These are phyloP conservation scores for Apium graveolens DNA, from an alignment of 129 eudicot genomes.

Conservation along the genomic window DNA sequence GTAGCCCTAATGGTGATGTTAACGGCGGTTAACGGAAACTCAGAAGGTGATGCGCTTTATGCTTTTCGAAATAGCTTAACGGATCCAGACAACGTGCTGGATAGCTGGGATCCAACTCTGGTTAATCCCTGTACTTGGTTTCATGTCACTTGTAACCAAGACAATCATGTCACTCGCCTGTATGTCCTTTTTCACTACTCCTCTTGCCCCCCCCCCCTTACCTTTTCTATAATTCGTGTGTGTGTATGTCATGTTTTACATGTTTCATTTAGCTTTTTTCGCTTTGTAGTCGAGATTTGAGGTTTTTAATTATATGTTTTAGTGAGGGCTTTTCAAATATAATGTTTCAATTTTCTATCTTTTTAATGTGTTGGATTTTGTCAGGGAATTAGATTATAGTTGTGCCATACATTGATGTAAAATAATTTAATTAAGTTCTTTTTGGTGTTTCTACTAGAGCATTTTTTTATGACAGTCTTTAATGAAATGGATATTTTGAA, in stretches of 20 bases:
- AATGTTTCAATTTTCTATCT: not conserved
- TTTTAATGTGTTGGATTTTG: no score
- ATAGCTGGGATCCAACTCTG: conserved; percentile 91
- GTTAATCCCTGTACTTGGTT: conserved; percentile 95
- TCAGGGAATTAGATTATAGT: not conserved
- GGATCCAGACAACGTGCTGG: conserved; percentile 83
- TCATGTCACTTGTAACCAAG: conserved; percentile 77
- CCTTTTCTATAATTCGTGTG: not conserved
- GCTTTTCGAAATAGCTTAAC: conserved; percentile 66
- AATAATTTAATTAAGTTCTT: no score
- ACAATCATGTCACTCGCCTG: conserved; percentile 76
- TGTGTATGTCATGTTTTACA: not conserved
- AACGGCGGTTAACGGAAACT: conserved; percentile 34
- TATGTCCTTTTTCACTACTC: conserved; percentile 22
- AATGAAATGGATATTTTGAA: not conserved
- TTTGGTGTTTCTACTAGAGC: not conserved
- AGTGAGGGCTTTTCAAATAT: not conserved
- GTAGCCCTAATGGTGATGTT: conserved; percentile 5
- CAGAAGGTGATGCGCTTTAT: conserved; percentile 77
- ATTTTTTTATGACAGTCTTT: no score
- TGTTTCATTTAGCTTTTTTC: not conserved
- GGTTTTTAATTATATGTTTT: not conserved
- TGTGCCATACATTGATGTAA: not conserved
- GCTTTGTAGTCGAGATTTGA: not conserved
- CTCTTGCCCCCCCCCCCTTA: not conserved